Base-by-base conservation (phyloP, 2,329 filamentous ascomycete species). In the Aspergillus quadricinctus region DNA sequence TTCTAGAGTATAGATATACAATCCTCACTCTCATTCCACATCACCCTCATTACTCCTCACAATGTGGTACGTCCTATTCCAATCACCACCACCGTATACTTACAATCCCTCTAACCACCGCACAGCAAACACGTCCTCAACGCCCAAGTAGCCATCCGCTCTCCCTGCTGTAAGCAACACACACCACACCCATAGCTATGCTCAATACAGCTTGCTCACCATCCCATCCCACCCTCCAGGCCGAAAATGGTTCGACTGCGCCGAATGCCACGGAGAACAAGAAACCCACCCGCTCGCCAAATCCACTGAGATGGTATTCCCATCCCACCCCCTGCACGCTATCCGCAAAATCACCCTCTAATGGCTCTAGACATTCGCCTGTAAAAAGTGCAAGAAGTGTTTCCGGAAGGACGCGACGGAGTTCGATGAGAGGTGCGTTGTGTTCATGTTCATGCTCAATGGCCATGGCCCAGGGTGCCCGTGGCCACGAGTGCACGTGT, bases 321-420 rank as follows among this genome's bases (percentile, higher is more conserved):
- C 49, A 14, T n/a, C 29, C 40, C 52, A 19, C 48, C 53, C 29
- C 46, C 49, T 23, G 2, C 23, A 23, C 29, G 45, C 25, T n/a
- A 23, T 51, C 63, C 27, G 62, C 41, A 10, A 19, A 25, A 23
- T 1, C 21, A 23, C 7, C 25, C 7, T n/a, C 27, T 8, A 21
- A 50, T 14, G 9, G 25, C 11, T 23, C 3, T 50, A 77, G 73
- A 84, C 81, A 40, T 97, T 99, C 70, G 91, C 90, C 52, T 99
- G 94, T 84, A 99, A 99, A 69, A 99, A 99, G 80, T 99, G 94
- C 86, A 92, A 89, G 66, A 99, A 99, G 78, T 92, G 88, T 76
- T 99, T 99, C 81, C 88, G 94, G 65, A 99, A 97, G 73, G 90
- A 99, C 68, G 88, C 88, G 48, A 79, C 85, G 62, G 90, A 96